Evolutionary conservation across 495 filamentous ascomycete genomes (phyloP).

Genomic region (Venustampulla echinocandica): DNA sequence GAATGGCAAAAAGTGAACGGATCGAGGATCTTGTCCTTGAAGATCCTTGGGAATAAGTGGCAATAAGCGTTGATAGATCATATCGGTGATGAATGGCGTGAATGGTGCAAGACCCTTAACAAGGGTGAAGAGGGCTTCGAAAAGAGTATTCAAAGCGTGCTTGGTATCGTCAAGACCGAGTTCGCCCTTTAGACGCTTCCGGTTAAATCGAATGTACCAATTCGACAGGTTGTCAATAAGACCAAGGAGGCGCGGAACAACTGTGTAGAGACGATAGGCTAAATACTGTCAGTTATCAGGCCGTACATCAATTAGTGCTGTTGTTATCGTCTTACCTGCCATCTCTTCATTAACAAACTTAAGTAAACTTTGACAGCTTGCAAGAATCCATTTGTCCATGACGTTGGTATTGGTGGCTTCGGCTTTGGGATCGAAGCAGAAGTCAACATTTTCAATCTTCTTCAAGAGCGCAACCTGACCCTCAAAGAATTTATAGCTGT

Average conservation of each 20-base stretch:
- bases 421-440: slow-evolving; percentile 66
- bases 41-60: slow-evolving; percentile 63
- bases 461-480: slow-evolving; percentile 90
- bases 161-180: slow-evolving; percentile 78
- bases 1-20: slow-evolving; percentile 88
- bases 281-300: slow-evolving; percentile 3
- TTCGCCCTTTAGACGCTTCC: slow-evolving; percentile 90
- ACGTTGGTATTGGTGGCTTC: slow-evolving; percentile 77
- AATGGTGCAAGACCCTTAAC: slow-evolving; percentile 85
- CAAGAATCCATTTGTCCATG: slow-evolving; percentile 96
- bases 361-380: slow-evolving; percentile 84
- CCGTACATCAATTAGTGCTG: background rate
- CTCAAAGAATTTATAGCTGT: slow-evolving; percentile 95
- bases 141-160: slow-evolving; percentile 92
- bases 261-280: slow-evolving; percentile 85
- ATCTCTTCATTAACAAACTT: slow-evolving; percentile 95
- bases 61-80: slow-evolving; percentile 81
- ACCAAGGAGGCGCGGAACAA: slow-evolving; percentile 78
- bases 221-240: slow-evolving; percentile 95
- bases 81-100: slow-evolving; percentile 91
- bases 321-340: slow-evolving; percentile 55
- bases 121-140: slow-evolving; percentile 88
- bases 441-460: slow-evolving; percentile 76
- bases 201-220: slow-evolving; percentile 99
- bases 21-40: slow-evolving; percentile 61